Conservation (phyloP, 75 land plant genomes). For the Cupressus sempervirens region DNA sequence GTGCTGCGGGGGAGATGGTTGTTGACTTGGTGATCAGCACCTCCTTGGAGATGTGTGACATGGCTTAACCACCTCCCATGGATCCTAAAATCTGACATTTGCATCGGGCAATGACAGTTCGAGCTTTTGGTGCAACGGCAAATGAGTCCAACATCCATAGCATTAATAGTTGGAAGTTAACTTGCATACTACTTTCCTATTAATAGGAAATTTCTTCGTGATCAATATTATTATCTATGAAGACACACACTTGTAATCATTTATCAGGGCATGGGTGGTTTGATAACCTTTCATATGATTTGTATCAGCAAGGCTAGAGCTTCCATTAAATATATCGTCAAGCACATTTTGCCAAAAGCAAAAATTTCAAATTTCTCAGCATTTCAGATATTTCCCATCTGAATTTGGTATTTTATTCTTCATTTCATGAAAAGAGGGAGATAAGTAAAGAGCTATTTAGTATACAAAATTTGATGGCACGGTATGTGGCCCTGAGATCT, state of each 20-base stretch:
- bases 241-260: not conserved
- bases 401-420: not conserved
- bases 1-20: no score
- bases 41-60: no score
- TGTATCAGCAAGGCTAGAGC: not conserved
- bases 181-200: not conserved
- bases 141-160: no score
- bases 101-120: no score
- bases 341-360: not conserved
- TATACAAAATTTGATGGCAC: not conserved
- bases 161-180: not conserved
- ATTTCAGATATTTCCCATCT: not conserved
- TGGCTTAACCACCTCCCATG: no score
- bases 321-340: not conserved
- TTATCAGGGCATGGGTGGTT: not conserved
- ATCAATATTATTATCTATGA: not conserved
- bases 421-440: not conserved
- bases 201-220: not conserved
- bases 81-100: no score
- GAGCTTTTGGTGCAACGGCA: no score
- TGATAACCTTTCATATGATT: not conserved
- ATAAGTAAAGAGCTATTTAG: not conserved
- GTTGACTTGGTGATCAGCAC: no score
- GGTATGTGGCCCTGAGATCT: not conserved
- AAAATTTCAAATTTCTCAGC: not conserved